Evolutionary conservation across 495 filamentous ascomycete species (phyloP).

Genomic region (Amniculicola lignicola): DNA sequence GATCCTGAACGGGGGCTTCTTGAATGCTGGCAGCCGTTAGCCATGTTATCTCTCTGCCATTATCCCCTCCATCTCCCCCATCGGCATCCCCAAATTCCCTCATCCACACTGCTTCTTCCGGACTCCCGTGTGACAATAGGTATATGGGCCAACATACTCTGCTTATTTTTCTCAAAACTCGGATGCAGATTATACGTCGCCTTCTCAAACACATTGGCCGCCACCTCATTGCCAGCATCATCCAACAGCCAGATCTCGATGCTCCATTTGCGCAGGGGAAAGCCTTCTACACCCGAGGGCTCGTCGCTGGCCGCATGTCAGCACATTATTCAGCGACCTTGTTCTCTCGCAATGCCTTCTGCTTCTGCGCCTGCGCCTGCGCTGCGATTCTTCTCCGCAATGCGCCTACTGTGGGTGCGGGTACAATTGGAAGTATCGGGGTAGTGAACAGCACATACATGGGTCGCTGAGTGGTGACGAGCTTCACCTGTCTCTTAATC

Average conservation of each 20-base stretch:
- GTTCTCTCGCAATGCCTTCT: too few relatives aligned
- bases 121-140: background rate
- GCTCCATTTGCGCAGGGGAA: slow-evolving; percentile 76
- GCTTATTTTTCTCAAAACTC: slow-evolving; percentile 77
- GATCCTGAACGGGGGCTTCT: slow-evolving; percentile 82
- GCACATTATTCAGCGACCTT: slow-evolving; percentile 13
- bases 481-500: slow-evolving; percentile 84
- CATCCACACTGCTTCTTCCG: too few relatives aligned
- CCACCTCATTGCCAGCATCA: slow-evolving; percentile 59
- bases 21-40: slow-evolving; percentile 48
- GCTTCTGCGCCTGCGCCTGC: too few relatives aligned
- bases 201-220: slow-evolving; percentile 84
- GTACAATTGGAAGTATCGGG: too few relatives aligned
- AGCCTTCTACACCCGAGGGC: slow-evolving; percentile 75
- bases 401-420: too few relatives aligned
- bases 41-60: too few relatives aligned
- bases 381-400: too few relatives aligned
- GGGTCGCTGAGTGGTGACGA: slow-evolving; percentile 85
- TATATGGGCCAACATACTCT: slow-evolving; percentile 58
- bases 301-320: slow-evolving; percentile 51
- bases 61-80: too few relatives aligned
- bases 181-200: slow-evolving; percentile 90
- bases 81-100: too few relatives aligned
- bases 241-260: slow-evolving; percentile 61
- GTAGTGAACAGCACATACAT: slow-evolving; percentile 59